Evolutionary conservation across 2,329 filamentous ascomycete species (phyloP).

Genomic region (Didymella exigua): DNA sequence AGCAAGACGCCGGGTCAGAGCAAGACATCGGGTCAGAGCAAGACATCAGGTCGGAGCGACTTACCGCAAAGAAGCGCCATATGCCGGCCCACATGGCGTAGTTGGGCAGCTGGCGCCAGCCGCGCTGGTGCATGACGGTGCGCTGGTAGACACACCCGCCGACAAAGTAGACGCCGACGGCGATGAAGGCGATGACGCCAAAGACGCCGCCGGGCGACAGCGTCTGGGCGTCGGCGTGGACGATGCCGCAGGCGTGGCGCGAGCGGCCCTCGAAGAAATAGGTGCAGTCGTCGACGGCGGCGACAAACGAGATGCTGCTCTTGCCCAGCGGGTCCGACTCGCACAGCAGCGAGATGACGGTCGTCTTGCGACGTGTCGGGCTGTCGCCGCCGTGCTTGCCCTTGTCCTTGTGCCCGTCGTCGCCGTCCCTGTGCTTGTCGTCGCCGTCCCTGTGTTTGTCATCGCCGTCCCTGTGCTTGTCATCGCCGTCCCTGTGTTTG

Average conservation of each 20-base stretch:
- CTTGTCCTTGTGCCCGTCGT: conserved; percentile 51
- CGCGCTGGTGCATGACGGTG: conserved; percentile 89
- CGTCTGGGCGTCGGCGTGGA: conserved; percentile 61
- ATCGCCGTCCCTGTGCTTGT: conserved; percentile 43
- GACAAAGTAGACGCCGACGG: conserved; percentile 84
- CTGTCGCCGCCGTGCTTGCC: too few relatives aligned
- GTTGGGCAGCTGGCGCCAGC: conserved; percentile 95
- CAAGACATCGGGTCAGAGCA: too few relatives aligned
- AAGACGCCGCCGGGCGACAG: conserved; percentile 79
- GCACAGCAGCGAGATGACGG: conserved; percentile 91
- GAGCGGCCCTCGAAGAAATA: conserved; percentile 96
- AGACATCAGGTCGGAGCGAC: too few relatives aligned
- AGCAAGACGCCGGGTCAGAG: too few relatives aligned
- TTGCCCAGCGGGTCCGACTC: conserved; percentile 77
- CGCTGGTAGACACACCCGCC: conserved; percentile 96
- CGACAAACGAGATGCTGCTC: conserved; percentile 81
- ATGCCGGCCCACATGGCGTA: conserved; percentile 91
- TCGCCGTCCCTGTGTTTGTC: conserved; percentile 53
- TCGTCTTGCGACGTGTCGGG: conserved; percentile 80
- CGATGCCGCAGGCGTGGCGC: conserved; percentile 79
- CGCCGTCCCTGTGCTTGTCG: conserved; percentile 41
- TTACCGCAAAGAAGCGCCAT: conserved; percentile 80
- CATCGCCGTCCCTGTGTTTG: conserved; percentile 54
- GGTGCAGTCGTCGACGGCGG: conserved; percentile 86
- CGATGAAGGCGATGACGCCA: conserved; percentile 78